These are phyloP conservation scores for Rhizopus delemar DNA, from an alignment of 371 early-diverging fungal genomes.

Conservation along the genomic window DNA sequence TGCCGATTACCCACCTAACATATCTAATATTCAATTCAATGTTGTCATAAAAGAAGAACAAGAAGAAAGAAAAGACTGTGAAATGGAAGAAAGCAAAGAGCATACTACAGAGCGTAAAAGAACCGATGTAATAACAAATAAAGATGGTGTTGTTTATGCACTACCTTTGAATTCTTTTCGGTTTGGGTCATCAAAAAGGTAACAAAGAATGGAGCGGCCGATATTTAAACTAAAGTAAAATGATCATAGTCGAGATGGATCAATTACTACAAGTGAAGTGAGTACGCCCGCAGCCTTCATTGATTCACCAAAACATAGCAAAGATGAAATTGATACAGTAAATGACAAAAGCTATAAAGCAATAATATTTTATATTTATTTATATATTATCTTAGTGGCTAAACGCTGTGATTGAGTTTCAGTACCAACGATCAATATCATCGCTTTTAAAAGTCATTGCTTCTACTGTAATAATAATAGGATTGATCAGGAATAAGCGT, in stretches of 20 bases:
- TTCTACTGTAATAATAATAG: not conserved
- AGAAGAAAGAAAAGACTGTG: conserved; percentile 3
- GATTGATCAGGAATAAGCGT: not conserved
- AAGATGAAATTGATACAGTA: conserved; percentile 19
- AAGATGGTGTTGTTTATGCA: conserved; percentile 37
- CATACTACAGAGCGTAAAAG: not conserved
- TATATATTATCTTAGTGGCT: not conserved
- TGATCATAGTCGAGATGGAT: conserved; percentile 4
- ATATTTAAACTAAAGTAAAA: not conserved
- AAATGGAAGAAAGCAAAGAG: not conserved
- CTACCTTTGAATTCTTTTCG: conserved; percentile 48
- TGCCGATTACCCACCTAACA: not conserved
- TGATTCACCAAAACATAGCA: not conserved
- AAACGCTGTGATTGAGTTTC: not conserved
- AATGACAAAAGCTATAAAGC: not conserved
- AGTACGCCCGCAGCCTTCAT: conserved; percentile 10
- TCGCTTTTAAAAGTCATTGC: not conserved
- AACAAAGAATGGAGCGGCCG: not conserved
- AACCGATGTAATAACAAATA: conserved; percentile 24
- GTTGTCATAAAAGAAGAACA: conserved; percentile 31
- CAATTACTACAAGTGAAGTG: conserved; percentile 15
- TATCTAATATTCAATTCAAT: conserved; percentile 15
- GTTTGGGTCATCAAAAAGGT: conserved; percentile 24
- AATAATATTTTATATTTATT: not conserved
- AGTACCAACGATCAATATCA: not conserved